A percentile compares a stretch with the other conserved stretches of the same genome.
These are phyloP conservation scores for Pilatotrama ljubarskyi DNA, from an alignment of 768 basidiomycete species.

Conservation along the genomic window DNA sequence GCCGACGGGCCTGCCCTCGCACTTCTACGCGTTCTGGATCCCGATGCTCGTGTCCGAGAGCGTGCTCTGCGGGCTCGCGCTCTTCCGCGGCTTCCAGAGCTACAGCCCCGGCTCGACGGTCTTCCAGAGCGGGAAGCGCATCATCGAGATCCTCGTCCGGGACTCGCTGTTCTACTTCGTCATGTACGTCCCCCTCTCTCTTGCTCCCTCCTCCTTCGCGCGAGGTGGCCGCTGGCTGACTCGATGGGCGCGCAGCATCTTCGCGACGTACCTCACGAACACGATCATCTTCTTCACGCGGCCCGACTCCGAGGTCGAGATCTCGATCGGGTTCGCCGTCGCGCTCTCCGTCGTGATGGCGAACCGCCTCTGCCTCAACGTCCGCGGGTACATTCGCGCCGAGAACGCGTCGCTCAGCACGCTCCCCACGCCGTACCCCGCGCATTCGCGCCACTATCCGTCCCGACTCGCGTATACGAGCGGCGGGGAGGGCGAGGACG, in stretches of 20 bases:
- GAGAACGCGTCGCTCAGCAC: background rate
- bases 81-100: slow-evolving; percentile 50
- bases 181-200: slow-evolving; percentile 41
- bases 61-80: slow-evolving; percentile 50
- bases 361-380: slow-evolving; percentile 58
- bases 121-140: slow-evolving; percentile 43
- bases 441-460: background rate
- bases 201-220: background rate
- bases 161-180: slow-evolving; percentile 61
- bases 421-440: background rate
- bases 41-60: slow-evolving; percentile 57
- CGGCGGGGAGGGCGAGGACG: background rate
- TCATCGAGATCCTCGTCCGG: slow-evolving; percentile 52
- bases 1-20: slow-evolving; percentile 37
- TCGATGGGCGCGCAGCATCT: slow-evolving; percentile 41
- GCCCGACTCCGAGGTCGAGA: slow-evolving; percentile 38
- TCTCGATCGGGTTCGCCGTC: slow-evolving; percentile 58
- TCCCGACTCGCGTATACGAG: background rate
- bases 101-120: slow-evolving; percentile 35
- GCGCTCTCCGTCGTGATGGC: slow-evolving; percentile 59
- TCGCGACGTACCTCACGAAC: slow-evolving; percentile 55
- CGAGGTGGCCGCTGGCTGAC: too few species aligned
- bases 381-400: slow-evolving; percentile 37
- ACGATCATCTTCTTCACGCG: slow-evolving; percentile 30
- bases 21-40: slow-evolving; percentile 61